Evolutionary conservation across 352 stramenopile genomes (phyloP).

Genomic region (Phytophthora pluvialis): DNA sequence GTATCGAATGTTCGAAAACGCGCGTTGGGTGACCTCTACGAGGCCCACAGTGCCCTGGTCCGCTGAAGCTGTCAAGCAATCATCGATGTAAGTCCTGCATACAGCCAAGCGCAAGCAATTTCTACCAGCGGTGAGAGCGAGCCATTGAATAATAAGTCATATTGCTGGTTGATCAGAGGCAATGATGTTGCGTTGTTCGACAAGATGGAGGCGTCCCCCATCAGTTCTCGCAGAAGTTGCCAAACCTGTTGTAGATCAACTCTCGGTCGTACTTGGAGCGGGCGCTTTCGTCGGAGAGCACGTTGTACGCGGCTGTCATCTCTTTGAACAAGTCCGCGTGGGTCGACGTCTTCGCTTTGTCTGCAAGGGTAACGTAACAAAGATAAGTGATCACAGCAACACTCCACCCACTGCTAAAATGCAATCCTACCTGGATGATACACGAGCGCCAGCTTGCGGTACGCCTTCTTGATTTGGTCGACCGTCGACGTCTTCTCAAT

Average conservation of each 20-base stretch:
- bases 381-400: not conserved
- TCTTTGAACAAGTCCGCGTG: conserved; percentile 85
- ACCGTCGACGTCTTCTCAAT: conserved; percentile 58
- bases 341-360: conserved; percentile 72
- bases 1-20: conserved; percentile 2
- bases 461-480: conserved; percentile 90
- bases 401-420: not conserved
- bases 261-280: conserved; percentile 81
- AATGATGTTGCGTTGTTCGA: conserved; percentile 4
- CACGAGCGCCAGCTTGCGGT: conserved; percentile 86
- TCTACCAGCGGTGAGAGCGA: no score
- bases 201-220: not conserved
- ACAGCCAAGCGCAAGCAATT: not conserved
- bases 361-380: conserved; percentile 37
- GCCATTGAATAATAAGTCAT: conserved; percentile 20
- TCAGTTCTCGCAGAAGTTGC: conserved; percentile 55
- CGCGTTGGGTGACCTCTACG: conserved; percentile 3
- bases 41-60: conserved; percentile 7
- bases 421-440: conserved; percentile 81
- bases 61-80: not conserved
- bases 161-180: conserved; percentile 8
- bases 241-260: conserved; percentile 65
- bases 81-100: not conserved
- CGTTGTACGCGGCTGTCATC: conserved; percentile 87
- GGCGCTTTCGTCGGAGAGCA: conserved; percentile 67